phyloP scores from a whole-genome alignment of 768 basidiomycete genomes.

The Daedalea quercina region DNA sequence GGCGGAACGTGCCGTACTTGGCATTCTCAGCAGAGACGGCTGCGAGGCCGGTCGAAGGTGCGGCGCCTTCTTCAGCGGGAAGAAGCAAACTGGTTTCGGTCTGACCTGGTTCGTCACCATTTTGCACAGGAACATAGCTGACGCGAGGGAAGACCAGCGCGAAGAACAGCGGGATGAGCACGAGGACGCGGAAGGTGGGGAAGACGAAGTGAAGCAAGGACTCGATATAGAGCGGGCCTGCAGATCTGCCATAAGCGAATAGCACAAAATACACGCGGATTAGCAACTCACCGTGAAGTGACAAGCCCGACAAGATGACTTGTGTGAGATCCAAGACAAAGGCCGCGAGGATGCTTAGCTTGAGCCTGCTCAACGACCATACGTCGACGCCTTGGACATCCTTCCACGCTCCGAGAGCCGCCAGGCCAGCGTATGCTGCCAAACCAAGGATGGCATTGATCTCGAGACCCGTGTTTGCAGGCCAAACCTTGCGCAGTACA shows the following conservation, averaged over 20 bases:
- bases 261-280: conserved; percentile 5
- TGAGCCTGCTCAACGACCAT: conserved; percentile 58
- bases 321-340: conserved; percentile 56
- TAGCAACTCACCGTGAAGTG: conserved; percentile 9
- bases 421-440: conserved; percentile 62
- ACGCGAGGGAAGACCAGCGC: conserved; percentile 59
- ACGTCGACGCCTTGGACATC: conserved; percentile 64
- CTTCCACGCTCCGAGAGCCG: conserved; percentile 74
- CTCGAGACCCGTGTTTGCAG: conserved; percentile 54
- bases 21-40: conserved; percentile 34
- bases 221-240: conserved; percentile 26
- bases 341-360: conserved; percentile 43
- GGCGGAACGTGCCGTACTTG: conserved; percentile 75
- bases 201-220: conserved; percentile 45
- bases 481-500: conserved; percentile 63
- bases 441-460: conserved; percentile 64
- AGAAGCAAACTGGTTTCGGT: conserved; percentile 51
- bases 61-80: conserved; percentile 38
- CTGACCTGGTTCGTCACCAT: conserved; percentile 29
- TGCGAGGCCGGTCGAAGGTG: conserved; percentile 46
- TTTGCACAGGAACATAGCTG: conserved; percentile 48
- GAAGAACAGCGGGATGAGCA: conserved; percentile 53
- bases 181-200: conserved; percentile 58
- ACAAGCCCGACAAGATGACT: conserved; percentile 34
- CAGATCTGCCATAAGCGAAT: background rate